phyloP scores from a whole-genome alignment of 192 early-diverging fungal genomes.

The Umbelopsis ramanniana region DNA sequence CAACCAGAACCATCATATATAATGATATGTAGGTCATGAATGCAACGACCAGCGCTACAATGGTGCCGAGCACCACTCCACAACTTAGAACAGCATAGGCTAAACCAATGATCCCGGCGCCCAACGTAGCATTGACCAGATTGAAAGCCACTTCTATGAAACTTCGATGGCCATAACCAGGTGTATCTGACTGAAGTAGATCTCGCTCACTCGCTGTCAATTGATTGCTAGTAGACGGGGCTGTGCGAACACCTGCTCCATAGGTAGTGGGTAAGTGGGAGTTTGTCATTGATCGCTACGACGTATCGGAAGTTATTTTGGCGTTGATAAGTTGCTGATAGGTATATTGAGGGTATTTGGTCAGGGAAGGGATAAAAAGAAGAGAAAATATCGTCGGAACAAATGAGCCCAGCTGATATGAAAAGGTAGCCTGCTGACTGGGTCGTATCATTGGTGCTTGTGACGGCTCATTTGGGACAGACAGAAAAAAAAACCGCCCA shows the following conservation, averaged over 20 bases:
- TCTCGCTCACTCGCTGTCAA: constrained; percentile 32
- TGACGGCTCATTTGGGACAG: too few species aligned
- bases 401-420: too few species aligned
- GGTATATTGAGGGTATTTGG: too few species aligned
- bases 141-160: constrained; percentile 57
- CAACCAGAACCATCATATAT: constrained; percentile 59
- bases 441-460: too few species aligned
- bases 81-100: constrained; percentile 15
- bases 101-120: constrained; percentile 73
- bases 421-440: too few species aligned
- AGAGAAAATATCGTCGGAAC: too few species aligned
- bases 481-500: too few species aligned
- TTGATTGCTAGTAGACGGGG: neutral
- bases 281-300: neutral
- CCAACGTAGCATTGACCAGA: constrained; percentile 72
- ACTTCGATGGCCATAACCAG: constrained; percentile 47
- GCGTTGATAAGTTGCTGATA: too few species aligned
- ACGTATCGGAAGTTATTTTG: too few species aligned
- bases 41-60: constrained; percentile 50
- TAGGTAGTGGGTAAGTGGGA: constrained; percentile 17
- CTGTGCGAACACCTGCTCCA: neutral
- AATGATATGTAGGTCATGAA: constrained; percentile 57
- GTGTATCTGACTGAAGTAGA: constrained; percentile 39
- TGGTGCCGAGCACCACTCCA: constrained; percentile 62
- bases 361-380: too few species aligned